Evolutionary conservation across 1,284 basidiomycete species (phyloP).

Genomic region (Agaricales sp.): DNA sequence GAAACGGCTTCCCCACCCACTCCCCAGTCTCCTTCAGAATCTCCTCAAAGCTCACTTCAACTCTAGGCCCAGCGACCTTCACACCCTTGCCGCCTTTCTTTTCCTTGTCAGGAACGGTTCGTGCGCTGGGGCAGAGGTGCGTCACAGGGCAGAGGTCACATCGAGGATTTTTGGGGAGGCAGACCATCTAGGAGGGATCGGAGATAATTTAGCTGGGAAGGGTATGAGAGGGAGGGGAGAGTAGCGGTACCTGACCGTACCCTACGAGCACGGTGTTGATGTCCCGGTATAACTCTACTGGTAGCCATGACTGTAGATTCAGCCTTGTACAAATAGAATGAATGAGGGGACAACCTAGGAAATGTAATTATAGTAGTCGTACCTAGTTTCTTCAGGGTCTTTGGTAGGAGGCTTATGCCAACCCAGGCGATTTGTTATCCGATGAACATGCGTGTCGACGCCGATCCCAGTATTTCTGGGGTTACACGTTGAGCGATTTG

Average conservation of each 20-base stretch:
- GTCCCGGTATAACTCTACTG: slow-evolving; percentile 64
- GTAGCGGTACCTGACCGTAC: slow-evolving; percentile 70
- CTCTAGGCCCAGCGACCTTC: slow-evolving; percentile 4
- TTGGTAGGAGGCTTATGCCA: slow-evolving; percentile 86
- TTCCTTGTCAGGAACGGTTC: slow-evolving; percentile 18
- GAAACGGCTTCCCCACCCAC: neutral
- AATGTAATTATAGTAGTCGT: slow-evolving; percentile 4
- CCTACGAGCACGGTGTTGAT: slow-evolving; percentile 89
- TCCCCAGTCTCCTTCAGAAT: neutral
- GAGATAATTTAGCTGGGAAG: neutral
- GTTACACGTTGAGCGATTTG: slow-evolving; percentile 1
- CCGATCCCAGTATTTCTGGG: slow-evolving; percentile 87
- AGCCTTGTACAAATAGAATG: slow-evolving; percentile 32
- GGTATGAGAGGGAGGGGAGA: slow-evolving; percentile 1
- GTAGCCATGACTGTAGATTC: slow-evolving; percentile 89
- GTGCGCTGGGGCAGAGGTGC: slow-evolving; percentile 51
- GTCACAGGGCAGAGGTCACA: slow-evolving; percentile 52
- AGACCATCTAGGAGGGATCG: slow-evolving; percentile 34
- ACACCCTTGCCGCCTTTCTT: slow-evolving; percentile 11
- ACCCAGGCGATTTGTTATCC: slow-evolving; percentile 85
- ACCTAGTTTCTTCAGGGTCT: slow-evolving; percentile 84
- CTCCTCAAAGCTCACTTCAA: slow-evolving; percentile 4
- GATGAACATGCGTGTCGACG: slow-evolving; percentile 92
- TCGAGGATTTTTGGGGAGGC: slow-evolving; percentile 60
- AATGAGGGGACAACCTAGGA: neutral